These are phyloP conservation scores for Phalaenopsis equestris DNA, from an alignment of 106 monocot species.

Conservation along the genomic window DNA sequence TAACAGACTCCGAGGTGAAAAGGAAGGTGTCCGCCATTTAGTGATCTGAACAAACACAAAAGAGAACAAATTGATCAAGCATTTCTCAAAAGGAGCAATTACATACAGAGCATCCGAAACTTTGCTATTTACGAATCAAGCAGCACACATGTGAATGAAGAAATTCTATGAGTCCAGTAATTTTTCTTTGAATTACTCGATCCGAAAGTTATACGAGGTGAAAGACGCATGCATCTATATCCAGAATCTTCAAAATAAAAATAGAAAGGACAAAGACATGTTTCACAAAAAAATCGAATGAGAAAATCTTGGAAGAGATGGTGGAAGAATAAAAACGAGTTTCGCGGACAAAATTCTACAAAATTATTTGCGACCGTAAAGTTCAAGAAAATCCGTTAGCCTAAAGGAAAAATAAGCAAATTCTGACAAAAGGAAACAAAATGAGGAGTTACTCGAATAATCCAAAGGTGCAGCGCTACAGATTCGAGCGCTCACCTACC, in stretches of 20 bases:
- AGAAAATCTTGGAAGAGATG: background rate
- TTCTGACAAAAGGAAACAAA: background rate
- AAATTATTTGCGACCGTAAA: background rate
- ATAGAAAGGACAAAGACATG: background rate
- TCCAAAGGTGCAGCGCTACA: too few relatives aligned
- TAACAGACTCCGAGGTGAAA: constrained; percentile 24
- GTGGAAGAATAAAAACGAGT: background rate
- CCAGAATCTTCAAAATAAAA: background rate
- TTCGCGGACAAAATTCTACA: background rate
- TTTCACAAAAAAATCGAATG: background rate
- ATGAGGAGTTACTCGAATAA: too few relatives aligned
- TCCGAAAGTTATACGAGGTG: too few relatives aligned
- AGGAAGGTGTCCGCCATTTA: constrained; percentile 25
- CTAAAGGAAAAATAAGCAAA: background rate
- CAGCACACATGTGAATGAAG: too few relatives aligned
- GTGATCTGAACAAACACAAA: constrained; percentile 3
- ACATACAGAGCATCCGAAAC: background rate
- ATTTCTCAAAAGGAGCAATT: background rate
- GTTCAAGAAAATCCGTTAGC: background rate
- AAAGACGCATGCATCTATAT: too few relatives aligned
- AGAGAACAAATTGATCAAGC: background rate
- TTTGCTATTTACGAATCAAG: too few relatives aligned
- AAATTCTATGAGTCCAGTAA: too few relatives aligned
- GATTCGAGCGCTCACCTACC: too few relatives aligned
- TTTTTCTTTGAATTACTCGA: too few relatives aligned